Conservation (phyloP, 208 protist species). For the Lotmaria passim region DNA sequence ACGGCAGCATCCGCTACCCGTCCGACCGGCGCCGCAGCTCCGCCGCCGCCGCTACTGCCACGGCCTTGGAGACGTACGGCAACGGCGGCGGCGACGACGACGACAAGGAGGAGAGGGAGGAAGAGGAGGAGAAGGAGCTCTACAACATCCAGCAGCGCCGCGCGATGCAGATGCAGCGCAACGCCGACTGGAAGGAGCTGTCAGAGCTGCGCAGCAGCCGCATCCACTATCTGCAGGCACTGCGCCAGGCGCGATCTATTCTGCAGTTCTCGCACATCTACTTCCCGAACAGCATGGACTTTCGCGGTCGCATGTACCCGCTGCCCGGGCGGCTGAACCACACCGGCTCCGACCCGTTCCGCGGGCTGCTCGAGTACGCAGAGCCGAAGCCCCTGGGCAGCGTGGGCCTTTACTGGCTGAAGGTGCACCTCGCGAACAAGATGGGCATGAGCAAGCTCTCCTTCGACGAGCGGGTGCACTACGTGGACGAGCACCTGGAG, state of each 20-base stretch:
- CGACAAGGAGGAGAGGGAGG: too few relatives aligned
- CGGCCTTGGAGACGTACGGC: slow-evolving; percentile 38
- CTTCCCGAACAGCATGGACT: slow-evolving; percentile 99
- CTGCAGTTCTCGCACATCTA: slow-evolving; percentile 95
- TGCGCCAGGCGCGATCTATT: slow-evolving; percentile 90
- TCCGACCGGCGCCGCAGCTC: slow-evolving; percentile 24
- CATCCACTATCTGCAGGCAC: slow-evolving; percentile 88
- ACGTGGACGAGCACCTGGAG: slow-evolving; percentile 93
- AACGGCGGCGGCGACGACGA: slow-evolving; percentile 26
- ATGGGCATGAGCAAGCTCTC: slow-evolving; percentile 97
- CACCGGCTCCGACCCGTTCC: slow-evolving; percentile 94
- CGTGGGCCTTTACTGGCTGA: slow-evolving; percentile 96
- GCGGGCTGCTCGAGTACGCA: slow-evolving; percentile 95
- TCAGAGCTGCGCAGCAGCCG: slow-evolving; percentile 85
- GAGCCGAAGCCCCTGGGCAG: slow-evolving; percentile 94
- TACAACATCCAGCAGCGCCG: slow-evolving; percentile 76
- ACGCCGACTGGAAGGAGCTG: slow-evolving; percentile 84
- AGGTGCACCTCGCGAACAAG: slow-evolving; percentile 98
- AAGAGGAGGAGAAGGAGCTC: too few relatives aligned
- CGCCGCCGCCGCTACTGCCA: not conserved
- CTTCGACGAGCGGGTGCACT: slow-evolving; percentile 95
- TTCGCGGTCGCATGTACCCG: slow-evolving; percentile 98
- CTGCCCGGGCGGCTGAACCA: slow-evolving; percentile 98
- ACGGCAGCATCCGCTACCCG: slow-evolving; percentile 63
- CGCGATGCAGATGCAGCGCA: slow-evolving; percentile 69